Evolutionary conservation across 2,329 filamentous ascomycete genomes (phyloP).

Genomic region (Mycogone perniciosa): DNA sequence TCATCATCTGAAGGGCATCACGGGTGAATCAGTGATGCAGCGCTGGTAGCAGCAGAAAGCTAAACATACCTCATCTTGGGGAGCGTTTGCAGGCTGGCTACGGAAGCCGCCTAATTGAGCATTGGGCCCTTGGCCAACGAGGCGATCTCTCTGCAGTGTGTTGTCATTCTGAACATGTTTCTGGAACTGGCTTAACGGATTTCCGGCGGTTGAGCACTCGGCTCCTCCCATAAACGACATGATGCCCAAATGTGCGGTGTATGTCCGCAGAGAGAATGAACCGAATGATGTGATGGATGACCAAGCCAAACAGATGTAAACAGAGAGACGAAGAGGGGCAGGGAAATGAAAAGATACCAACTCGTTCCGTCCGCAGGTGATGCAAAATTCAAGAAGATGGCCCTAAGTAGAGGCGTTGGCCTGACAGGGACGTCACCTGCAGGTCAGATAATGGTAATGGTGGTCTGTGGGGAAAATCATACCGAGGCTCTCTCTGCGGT

Average conservation of each 20-base stretch:
- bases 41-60: slow-evolving; percentile 3
- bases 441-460: background rate
- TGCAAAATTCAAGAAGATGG: background rate
- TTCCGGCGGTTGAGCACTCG: slow-evolving; percentile 93
- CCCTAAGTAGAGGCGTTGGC: slow-evolving; percentile 1
- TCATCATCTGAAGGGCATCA: slow-evolving; percentile 64
- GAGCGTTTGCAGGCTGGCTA: slow-evolving; percentile 59
- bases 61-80: slow-evolving; percentile 63
- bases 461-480: slow-evolving; percentile 10
- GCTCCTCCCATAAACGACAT: slow-evolving; percentile 97
- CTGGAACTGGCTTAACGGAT: slow-evolving; percentile 93
- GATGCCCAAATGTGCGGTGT: slow-evolving; percentile 18
- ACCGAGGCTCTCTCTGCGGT: slow-evolving; percentile 14
- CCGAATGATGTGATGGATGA: background rate
- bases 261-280: slow-evolving; percentile 2
- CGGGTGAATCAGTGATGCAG: slow-evolving; percentile 24
- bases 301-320: background rate
- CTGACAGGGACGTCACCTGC: slow-evolving; percentile 11
- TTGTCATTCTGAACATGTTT: slow-evolving; percentile 97
- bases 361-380: background rate
- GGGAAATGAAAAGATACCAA: background rate
- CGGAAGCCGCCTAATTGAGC: slow-evolving; percentile 71
- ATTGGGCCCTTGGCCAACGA: slow-evolving; percentile 68
- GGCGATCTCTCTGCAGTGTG: slow-evolving; percentile 82
- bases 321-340: background rate